Evolutionary conservation across 805 yeast genomes (phyloP).

Genomic region (Candida succiphila): DNA sequence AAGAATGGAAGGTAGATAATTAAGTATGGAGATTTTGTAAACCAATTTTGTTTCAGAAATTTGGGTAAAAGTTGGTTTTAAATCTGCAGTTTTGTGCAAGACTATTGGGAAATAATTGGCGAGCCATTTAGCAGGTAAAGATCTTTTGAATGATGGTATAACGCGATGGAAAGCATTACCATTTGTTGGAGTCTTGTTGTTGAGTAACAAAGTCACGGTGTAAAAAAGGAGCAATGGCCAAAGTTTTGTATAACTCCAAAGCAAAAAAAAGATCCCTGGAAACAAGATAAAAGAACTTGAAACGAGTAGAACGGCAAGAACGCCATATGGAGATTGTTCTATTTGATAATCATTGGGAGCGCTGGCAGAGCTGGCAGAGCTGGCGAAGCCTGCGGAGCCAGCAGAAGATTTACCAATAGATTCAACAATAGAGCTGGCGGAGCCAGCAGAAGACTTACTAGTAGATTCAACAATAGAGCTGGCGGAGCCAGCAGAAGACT

Average conservation of each 20-base stretch:
- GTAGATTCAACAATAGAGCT: too few species aligned
- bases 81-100: constrained; percentile 55
- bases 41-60: constrained; percentile 1
- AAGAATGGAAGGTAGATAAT: neutral
- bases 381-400: too few species aligned
- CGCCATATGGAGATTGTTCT: too few species aligned
- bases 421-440: too few species aligned
- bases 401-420: too few species aligned
- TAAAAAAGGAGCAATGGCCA: constrained; percentile 69
- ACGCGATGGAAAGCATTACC: constrained; percentile 57
- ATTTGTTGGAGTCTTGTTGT: constrained; percentile 62
- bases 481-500: too few species aligned
- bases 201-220: constrained; percentile 40
- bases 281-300: constrained; percentile 58
- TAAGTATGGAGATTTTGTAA: constrained; percentile 1
- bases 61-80: constrained; percentile 60
- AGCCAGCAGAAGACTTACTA: too few species aligned
- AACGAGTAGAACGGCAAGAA: constrained; percentile 69
- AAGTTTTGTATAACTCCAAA: constrained; percentile 46
- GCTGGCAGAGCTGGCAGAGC: too few species aligned
- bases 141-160: constrained; percentile 45
- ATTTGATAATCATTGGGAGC: too few species aligned
- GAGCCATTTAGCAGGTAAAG: constrained; percentile 60
- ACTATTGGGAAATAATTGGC: constrained; percentile 73
- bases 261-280: constrained; percentile 41